Percentiles rank a stretch among this genome's conserved stretches.
These are phyloP conservation scores for Suillus decipiens DNA, from an alignment of 768 basidiomycete genomes.

Conservation along the genomic window DNA sequence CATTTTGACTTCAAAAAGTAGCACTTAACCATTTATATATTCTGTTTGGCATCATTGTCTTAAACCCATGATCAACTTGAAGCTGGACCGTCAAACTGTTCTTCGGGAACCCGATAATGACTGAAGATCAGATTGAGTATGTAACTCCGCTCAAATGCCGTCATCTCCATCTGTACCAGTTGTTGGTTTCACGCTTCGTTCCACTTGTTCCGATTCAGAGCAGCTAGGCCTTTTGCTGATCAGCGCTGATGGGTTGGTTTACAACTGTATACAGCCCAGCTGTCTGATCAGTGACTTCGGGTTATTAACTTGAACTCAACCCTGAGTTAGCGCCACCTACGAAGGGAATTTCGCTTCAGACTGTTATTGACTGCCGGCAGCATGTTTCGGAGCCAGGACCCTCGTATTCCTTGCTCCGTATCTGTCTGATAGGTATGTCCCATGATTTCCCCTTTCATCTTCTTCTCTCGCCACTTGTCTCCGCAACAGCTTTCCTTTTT, in stretches of 20 bases:
- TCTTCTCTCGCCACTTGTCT: constrained; percentile 23
- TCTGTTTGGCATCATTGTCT: not conserved
- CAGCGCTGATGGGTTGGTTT: not conserved
- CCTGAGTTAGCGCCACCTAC: constrained; percentile 14
- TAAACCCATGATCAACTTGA: not conserved
- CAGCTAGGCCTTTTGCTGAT: not conserved
- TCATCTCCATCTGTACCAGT: not conserved
- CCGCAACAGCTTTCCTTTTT: constrained; percentile 18
- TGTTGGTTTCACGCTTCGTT: not conserved
- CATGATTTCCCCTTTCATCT: constrained; percentile 7
- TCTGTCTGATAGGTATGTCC: not conserved
- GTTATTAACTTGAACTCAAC: constrained; percentile 8
- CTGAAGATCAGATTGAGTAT: not conserved
- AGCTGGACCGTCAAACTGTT: not conserved
- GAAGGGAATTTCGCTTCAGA: constrained; percentile 5
- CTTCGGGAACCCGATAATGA: constrained; percentile 10
- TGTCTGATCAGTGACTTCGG: not conserved
- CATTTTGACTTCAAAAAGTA: not conserved
- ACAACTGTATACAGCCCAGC: not conserved
- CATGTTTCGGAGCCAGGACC: constrained; percentile 11
- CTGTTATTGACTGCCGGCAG: constrained; percentile 3
- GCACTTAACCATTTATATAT: constrained; percentile 11
- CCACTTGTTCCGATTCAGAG: constrained; percentile 2
- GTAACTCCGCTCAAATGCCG: constrained; percentile 31
- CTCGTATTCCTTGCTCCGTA: not conserved